Base-by-base conservation (phyloP, 345 rosid species). In the Psidium guajava region DNA sequence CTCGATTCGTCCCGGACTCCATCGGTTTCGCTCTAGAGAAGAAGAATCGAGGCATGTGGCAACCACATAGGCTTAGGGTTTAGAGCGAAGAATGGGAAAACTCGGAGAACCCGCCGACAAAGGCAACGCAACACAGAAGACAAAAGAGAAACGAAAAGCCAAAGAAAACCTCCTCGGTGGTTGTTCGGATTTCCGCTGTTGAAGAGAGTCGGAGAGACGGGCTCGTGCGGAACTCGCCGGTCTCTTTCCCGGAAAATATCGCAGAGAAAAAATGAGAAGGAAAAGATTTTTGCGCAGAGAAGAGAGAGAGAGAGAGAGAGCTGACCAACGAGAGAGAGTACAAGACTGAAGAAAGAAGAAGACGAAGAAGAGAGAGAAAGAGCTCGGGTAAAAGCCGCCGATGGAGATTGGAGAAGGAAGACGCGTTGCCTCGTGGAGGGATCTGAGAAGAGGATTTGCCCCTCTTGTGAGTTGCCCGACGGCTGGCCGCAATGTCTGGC, bases 11-110 rank as follows among this genome's bases (percentile, higher is more conserved):
- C 32, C n/a, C 6, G 81, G 84, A 52, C 10, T 54, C 61, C 73
- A 27, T 85, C 24, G 54, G 25, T 16, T 44, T 52, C 27, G 81
- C 22, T 82, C 82, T 85, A 74, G 52, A 82, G 85, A 91, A 82
- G 85, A 91, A 87, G 89, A 94, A 88, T 88, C 92, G 93, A 86
- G 91, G 90, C 80, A 82, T 82, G 59, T 53, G 83, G 83, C 25
- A 11, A 21, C 77, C 77, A 36, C 77, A 69, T 82, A 52, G 83
- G 59, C 25, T 54, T 27, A 51, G 83, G 59, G 77, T 32, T n/a
- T 28, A 8, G 36, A 28, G 53, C 36, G 83, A n/a, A 82, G 27
- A 54, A 36, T 3, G 36, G 42, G 22, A 49, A 49, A 49, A 49
- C 51, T 49, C 10, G 11, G 21, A 61, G 74, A 61, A 61, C 77